Evolutionary conservation across 148 eudicot species (phyloP).

Genomic region (Cornus controversa): DNA sequence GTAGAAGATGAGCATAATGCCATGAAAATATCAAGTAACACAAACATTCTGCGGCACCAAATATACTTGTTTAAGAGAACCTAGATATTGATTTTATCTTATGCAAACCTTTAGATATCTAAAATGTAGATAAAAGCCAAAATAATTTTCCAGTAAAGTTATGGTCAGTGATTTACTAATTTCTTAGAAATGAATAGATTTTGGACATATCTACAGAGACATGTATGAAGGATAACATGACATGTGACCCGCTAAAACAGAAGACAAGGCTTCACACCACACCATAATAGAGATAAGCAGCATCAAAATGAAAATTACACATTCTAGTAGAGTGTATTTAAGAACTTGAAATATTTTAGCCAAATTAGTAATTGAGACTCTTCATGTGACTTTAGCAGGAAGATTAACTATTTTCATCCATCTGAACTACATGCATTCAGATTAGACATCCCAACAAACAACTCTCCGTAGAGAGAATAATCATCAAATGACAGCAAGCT

Average conservation of each 20-base stretch:
- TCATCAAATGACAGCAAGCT: no score
- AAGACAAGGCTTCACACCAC: background rate
- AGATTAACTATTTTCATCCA: background rate
- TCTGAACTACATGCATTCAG: background rate
- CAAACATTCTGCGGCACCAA: background rate
- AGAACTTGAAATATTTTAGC: background rate
- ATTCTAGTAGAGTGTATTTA: background rate
- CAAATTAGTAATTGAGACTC: background rate
- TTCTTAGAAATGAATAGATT: background rate
- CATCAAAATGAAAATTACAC: background rate
- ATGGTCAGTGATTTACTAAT: background rate
- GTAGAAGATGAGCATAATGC: background rate
- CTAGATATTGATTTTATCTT: background rate
- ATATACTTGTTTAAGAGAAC: background rate
- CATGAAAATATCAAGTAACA: background rate
- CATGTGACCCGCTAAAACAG: background rate
- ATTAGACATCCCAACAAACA: no score
- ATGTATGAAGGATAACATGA: background rate
- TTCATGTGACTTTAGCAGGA: background rate
- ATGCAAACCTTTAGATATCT: background rate
- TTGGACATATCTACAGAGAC: background rate
- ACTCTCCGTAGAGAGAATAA: no score
- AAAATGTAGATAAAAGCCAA: background rate
- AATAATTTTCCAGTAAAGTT: background rate
- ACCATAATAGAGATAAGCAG: background rate